phyloP scores from a whole-genome alignment of 225 moss, liverwort and hornwort species.

The Marchantia polymorpha region DNA sequence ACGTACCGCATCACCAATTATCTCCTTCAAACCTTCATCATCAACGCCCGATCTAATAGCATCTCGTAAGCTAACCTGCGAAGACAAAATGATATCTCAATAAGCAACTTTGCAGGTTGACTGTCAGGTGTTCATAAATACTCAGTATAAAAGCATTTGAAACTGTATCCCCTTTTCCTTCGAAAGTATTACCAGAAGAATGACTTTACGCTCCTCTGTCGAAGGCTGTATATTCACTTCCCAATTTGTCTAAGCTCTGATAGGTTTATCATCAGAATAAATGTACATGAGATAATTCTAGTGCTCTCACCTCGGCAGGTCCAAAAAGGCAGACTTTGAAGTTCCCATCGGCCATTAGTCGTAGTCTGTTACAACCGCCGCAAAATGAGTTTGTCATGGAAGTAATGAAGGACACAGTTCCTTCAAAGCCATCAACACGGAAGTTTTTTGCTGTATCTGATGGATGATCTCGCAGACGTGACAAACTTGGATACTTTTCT shows the following conservation, averaged over 20 bases:
- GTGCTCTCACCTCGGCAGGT: conserved; percentile 67
- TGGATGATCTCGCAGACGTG: conserved; percentile 70
- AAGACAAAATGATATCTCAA: not conserved
- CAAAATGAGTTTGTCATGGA: conserved; percentile 98
- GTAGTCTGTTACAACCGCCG: conserved; percentile 92
- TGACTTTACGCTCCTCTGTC: too few relatives aligned
- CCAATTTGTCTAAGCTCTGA: not conserved
- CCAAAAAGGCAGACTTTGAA: conserved; percentile 99
- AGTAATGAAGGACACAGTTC: conserved; percentile 89
- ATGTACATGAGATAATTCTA: too few relatives aligned
- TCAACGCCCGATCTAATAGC: conserved; percentile 81
- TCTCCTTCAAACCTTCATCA: conserved; percentile 64
- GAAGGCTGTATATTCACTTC: not conserved
- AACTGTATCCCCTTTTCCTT: too few relatives aligned
- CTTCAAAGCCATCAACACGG: conserved; percentile 71
- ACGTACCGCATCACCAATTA: conserved; percentile 86
- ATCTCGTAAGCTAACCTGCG: conserved; percentile 92
- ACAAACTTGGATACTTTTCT: conserved; percentile 60
- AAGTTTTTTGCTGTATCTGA: conserved; percentile 97
- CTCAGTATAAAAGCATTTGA: too few relatives aligned
- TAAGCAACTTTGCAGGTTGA: not conserved
- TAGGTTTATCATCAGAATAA: too few relatives aligned
- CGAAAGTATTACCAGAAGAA: too few relatives aligned
- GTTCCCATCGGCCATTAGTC: conserved; percentile 98
- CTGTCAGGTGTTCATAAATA: too few relatives aligned